Percentiles rank a stretch among this genome's conserved stretches.
Evolutionary conservation across 2,329 filamentous ascomycete species (phyloP).

Genomic region (Fusarium incarnatum): DNA sequence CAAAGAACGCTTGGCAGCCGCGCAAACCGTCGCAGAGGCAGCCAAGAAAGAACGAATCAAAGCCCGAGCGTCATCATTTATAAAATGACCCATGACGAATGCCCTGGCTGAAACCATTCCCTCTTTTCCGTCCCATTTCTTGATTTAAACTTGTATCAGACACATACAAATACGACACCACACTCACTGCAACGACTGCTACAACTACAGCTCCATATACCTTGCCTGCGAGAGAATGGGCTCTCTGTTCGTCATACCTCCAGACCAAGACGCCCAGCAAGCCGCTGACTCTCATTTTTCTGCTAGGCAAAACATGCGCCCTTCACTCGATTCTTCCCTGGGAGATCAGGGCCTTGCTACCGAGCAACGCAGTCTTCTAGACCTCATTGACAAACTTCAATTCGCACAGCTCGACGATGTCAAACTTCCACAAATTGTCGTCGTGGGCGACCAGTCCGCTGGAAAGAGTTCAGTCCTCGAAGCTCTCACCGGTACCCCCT

Average conservation of each 20-base stretch:
- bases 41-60: constrained; percentile 40
- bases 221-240: constrained; percentile 41
- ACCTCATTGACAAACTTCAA: constrained; percentile 68
- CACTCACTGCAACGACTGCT: neutral
- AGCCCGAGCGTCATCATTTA: constrained; percentile 35
- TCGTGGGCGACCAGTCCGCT: constrained; percentile 72
- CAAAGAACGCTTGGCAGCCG: constrained; percentile 36
- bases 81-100: constrained; percentile 38
- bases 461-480: constrained; percentile 74
- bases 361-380: constrained; percentile 67
- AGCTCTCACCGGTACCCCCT: constrained; percentile 71
- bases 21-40: constrained; percentile 39
- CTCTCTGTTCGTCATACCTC: constrained; percentile 44
- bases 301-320: constrained; percentile 51
- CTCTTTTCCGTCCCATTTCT: neutral
- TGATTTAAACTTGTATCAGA: constrained; percentile 9
- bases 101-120: constrained; percentile 8
- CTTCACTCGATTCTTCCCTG: constrained; percentile 61
- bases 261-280: constrained; percentile 34
- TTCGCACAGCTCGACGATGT: constrained; percentile 64
- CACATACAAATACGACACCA: neutral
- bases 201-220: neutral
- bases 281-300: constrained; percentile 42
- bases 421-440: constrained; percentile 70
- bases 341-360: constrained; percentile 62